Conservation (phyloP, 345 rosid genomes). For the Eutrema heterophyllum region DNA sequence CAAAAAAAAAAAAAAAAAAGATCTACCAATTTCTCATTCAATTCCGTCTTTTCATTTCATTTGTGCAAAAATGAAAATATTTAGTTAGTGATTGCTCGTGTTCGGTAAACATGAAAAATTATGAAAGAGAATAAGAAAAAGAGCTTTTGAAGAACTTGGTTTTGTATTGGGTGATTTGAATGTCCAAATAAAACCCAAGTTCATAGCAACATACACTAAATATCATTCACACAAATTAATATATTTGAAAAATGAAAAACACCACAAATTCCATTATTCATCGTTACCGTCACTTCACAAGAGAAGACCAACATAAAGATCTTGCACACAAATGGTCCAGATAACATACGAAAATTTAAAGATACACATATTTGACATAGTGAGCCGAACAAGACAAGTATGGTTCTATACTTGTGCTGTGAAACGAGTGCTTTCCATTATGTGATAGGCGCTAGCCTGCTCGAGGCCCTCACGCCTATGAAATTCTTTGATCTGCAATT, state of each 20-base stretch:
- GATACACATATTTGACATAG: background rate
- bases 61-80: too few species aligned
- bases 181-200: background rate
- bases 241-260: background rate
- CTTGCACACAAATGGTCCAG: background rate
- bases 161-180: background rate
- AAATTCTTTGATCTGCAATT: slow-evolving; percentile 52
- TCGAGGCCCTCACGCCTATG: slow-evolving; percentile 88
- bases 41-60: too few species aligned
- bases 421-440: slow-evolving; percentile 78
- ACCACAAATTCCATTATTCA: background rate
- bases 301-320: too few species aligned
- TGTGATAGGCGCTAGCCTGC: slow-evolving; percentile 76
- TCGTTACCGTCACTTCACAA: background rate
- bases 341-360: background rate
- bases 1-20: too few species aligned
- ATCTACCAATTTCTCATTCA: too few species aligned
- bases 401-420: background rate
- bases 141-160: background rate
- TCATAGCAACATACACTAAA: background rate
- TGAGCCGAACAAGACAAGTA: slow-evolving; percentile 1
- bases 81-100: background rate
- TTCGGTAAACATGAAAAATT: background rate
- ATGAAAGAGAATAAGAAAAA: background rate
- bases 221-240: background rate